Conservation (phyloP, 495 filamentous ascomycete species). For the Endocarpon pusillum region DNA sequence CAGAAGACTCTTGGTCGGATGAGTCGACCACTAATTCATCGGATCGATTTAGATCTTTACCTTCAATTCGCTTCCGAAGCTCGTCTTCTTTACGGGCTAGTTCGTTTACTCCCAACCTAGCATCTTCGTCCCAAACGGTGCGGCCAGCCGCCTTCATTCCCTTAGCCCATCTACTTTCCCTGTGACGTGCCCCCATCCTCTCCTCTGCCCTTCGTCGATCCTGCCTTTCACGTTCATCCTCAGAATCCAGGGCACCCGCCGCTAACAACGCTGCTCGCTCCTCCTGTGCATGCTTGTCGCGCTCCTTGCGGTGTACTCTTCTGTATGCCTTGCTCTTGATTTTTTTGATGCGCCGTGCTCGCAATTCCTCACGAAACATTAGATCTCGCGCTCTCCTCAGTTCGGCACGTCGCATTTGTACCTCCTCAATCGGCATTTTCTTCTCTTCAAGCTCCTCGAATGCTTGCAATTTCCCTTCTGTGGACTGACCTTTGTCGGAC, state of each 20-base stretch:
- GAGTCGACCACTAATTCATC: slow-evolving; percentile 31
- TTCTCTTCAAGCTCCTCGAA: slow-evolving; percentile 54
- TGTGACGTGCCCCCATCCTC: slow-evolving; percentile 74
- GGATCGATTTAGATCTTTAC: slow-evolving; percentile 39
- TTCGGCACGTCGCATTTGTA: slow-evolving; percentile 54
- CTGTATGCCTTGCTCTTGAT: slow-evolving; percentile 94
- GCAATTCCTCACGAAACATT: slow-evolving; percentile 76
- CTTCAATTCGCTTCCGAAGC: slow-evolving; percentile 63
- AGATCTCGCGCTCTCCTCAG: slow-evolving; percentile 68
- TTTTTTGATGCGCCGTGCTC: slow-evolving; percentile 87
- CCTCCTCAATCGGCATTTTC: slow-evolving; percentile 50
- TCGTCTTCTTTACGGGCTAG: slow-evolving; percentile 78
- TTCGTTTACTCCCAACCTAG: slow-evolving; percentile 56
- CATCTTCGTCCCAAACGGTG: slow-evolving; percentile 70
- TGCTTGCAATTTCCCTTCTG: slow-evolving; percentile 45
- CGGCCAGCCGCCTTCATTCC: slow-evolving; percentile 61
- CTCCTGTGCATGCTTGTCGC: slow-evolving; percentile 52
- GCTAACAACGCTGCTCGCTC: slow-evolving; percentile 49
- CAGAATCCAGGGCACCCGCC: slow-evolving; percentile 50
- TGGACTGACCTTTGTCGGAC: slow-evolving; percentile 35
- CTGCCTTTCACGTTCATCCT: slow-evolving; percentile 61
- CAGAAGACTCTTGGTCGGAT: slow-evolving; percentile 36
- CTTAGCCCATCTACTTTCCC: slow-evolving; percentile 92
- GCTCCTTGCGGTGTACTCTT: slow-evolving; percentile 77
- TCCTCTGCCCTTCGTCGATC: slow-evolving; percentile 72